Conservation (phyloP, 768 basidiomycete species). For the Sistotremastrum niveocremeum region DNA sequence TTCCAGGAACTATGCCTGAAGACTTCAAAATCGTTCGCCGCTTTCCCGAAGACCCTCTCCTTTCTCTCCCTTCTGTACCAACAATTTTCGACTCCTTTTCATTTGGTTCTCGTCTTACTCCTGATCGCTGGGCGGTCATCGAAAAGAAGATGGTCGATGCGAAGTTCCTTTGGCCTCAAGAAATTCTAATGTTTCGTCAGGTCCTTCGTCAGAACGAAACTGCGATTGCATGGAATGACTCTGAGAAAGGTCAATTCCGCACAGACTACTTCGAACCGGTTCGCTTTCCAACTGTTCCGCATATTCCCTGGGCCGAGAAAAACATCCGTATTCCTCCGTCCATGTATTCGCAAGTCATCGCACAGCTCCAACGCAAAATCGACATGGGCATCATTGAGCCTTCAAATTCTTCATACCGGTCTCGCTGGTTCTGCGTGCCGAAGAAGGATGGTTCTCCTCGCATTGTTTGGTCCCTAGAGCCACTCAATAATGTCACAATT, state of each 20-base stretch:
- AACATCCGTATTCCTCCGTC: conserved; percentile 16
- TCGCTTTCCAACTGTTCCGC: conserved; percentile 21
- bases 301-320: conserved; percentile 15
- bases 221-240: conserved; percentile 27
- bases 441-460: conserved; percentile 14
- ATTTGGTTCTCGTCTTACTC: conserved; percentile 6
- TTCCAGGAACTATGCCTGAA: conserved; percentile 10
- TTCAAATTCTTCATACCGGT: conserved; percentile 24
- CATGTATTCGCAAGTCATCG: conserved; percentile 15
- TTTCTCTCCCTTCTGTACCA: conserved; percentile 4
- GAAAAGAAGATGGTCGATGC: conserved; percentile 4
- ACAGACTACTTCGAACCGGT: conserved; percentile 16
- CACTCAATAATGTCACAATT: conserved; percentile 24
- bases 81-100: conserved; percentile 3
- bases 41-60: conserved; percentile 8
- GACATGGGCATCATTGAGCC: conserved; percentile 26
- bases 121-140: conserved; percentile 6
- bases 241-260: conserved; percentile 21
- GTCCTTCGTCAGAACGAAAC: conserved; percentile 19
- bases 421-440: conserved; percentile 26
- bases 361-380: conserved; percentile 23
- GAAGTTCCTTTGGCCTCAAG: conserved; percentile 21
- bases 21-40: conserved; percentile 9
- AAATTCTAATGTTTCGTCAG: conserved; percentile 19
- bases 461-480: conserved; percentile 14